phyloP scores from a whole-genome alignment of 768 basidiomycete species.

The Royoungia palumana region DNA sequence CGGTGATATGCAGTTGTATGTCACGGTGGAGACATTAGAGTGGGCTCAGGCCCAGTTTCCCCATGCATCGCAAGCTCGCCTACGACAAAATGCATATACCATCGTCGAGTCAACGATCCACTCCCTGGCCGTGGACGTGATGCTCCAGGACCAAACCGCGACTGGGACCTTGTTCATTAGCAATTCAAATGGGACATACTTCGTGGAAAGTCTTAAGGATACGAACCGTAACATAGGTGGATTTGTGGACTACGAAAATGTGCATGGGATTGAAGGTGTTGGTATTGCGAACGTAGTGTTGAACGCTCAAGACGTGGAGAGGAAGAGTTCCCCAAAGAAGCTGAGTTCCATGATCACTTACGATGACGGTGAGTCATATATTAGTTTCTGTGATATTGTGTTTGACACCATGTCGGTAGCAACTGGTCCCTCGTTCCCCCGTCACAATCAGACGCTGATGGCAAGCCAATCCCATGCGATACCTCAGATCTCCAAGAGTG shows the following conservation, averaged over 20 bases:
- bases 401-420: slow-evolving; percentile 42
- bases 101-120: slow-evolving; percentile 92
- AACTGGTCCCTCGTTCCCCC: slow-evolving; percentile 72
- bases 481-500: slow-evolving; percentile 55
- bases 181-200: slow-evolving; percentile 95
- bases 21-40: slow-evolving; percentile 73
- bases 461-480: slow-evolving; percentile 62
- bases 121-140: slow-evolving; percentile 92
- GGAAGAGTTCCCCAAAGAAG: slow-evolving; percentile 62
- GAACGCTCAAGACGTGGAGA: slow-evolving; percentile 83
- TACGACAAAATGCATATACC: slow-evolving; percentile 93
- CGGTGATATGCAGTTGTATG: slow-evolving; percentile 83
- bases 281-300: slow-evolving; percentile 85
- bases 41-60: slow-evolving; percentile 95
- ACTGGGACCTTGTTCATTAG: slow-evolving; percentile 94
- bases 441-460: slow-evolving; percentile 55
- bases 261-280: slow-evolving; percentile 85
- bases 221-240: slow-evolving; percentile 89
- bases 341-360: slow-evolving; percentile 82
- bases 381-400: not conserved
- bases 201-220: slow-evolving; percentile 85
- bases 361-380: slow-evolving; percentile 62
- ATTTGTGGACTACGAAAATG: slow-evolving; percentile 89
- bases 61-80: slow-evolving; percentile 72
- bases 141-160: slow-evolving; percentile 57